These are phyloP conservation scores for Cercophora newfieldiana DNA, from an alignment of 495 filamentous ascomycete species.

Conservation along the genomic window DNA sequence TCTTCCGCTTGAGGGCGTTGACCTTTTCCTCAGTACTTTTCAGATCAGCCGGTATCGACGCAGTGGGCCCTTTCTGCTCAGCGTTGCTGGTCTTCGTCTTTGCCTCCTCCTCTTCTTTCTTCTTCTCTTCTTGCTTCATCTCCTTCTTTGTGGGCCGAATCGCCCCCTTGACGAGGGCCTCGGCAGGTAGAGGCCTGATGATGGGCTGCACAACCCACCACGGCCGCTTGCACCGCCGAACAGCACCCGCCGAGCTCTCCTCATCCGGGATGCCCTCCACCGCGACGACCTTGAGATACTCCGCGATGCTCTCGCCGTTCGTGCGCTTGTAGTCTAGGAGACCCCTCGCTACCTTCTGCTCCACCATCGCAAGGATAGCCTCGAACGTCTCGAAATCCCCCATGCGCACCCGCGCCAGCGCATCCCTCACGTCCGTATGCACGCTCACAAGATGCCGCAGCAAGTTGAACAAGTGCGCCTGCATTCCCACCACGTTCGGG, in stretches of 20 bases:
- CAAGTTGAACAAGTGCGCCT: slow-evolving; percentile 90
- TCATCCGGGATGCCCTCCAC: slow-evolving; percentile 29
- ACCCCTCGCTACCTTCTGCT: slow-evolving; percentile 69
- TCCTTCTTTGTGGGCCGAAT: slow-evolving; percentile 58
- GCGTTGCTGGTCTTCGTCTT: slow-evolving; percentile 15
- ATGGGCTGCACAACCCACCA: slow-evolving; percentile 96
- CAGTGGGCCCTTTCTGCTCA: slow-evolving; percentile 19
- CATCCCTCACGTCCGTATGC: slow-evolving; percentile 79
- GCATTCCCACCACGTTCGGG: slow-evolving; percentile 79
- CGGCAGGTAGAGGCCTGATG: slow-evolving; percentile 81
- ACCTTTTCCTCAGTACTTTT: background rate
- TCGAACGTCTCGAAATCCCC: slow-evolving; percentile 74
- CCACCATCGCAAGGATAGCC: slow-evolving; percentile 56
- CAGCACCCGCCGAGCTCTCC: slow-evolving; percentile 65
- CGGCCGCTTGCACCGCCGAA: slow-evolving; percentile 70
- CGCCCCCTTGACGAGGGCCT: slow-evolving; percentile 79
- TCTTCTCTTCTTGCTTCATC: slow-evolving; percentile 39
- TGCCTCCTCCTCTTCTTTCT: slow-evolving; percentile 12
- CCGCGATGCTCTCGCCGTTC: slow-evolving; percentile 56
- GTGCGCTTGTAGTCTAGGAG: slow-evolving; percentile 67
- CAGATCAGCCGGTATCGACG: slow-evolving; percentile 15
- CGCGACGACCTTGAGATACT: slow-evolving; percentile 25
- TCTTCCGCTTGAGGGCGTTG: slow-evolving; percentile 26
- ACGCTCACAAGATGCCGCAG: slow-evolving; percentile 74
- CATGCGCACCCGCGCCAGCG: slow-evolving; percentile 63